phyloP scores from a whole-genome alignment of 2,329 filamentous ascomycete species.

The Ophiocordyceps camponoti-leonardi region DNA sequence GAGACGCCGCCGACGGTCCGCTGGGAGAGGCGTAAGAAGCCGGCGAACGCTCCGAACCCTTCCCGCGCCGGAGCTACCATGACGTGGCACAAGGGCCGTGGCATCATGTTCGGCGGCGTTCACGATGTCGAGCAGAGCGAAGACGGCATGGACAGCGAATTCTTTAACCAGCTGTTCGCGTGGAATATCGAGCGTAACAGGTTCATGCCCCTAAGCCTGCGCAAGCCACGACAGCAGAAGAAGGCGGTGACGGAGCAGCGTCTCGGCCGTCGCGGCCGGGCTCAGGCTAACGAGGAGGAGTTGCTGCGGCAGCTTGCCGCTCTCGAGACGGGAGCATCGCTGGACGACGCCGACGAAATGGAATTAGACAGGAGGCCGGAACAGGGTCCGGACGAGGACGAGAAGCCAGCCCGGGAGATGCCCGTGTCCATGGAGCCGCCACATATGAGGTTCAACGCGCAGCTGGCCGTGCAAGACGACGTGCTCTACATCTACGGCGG shows the following conservation, averaged over 20 bases:
- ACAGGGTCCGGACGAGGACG: slow-evolving; percentile 35
- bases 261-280: slow-evolving; percentile 48
- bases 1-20: slow-evolving; percentile 55
- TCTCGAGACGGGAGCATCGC: slow-evolving; percentile 55
- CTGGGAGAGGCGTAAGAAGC: slow-evolving; percentile 89
- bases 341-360: slow-evolving; percentile 34
- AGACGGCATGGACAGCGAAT: slow-evolving; percentile 92
- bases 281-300: slow-evolving; percentile 83
- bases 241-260: slow-evolving; percentile 39
- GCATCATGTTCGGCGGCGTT: slow-evolving; percentile 86
- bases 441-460: slow-evolving; percentile 79
- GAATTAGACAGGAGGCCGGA: slow-evolving; percentile 29
- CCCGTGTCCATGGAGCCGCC: slow-evolving; percentile 66
- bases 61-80: slow-evolving; percentile 79
- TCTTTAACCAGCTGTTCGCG: slow-evolving; percentile 81
- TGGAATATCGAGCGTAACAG: slow-evolving; percentile 94
- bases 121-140: slow-evolving; percentile 84
- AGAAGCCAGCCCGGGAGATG: slow-evolving; percentile 42
- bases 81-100: slow-evolving; percentile 83
- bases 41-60: slow-evolving; percentile 74
- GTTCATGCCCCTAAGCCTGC: slow-evolving; percentile 70
- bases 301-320: slow-evolving; percentile 73
- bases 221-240: slow-evolving; percentile 53
- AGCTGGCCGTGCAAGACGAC: slow-evolving; percentile 81
- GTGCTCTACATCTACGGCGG: slow-evolving; percentile 88